phyloP scores from a whole-genome alignment of 2,329 filamentous ascomycete genomes.

The Arachnopeziza araneosa region DNA sequence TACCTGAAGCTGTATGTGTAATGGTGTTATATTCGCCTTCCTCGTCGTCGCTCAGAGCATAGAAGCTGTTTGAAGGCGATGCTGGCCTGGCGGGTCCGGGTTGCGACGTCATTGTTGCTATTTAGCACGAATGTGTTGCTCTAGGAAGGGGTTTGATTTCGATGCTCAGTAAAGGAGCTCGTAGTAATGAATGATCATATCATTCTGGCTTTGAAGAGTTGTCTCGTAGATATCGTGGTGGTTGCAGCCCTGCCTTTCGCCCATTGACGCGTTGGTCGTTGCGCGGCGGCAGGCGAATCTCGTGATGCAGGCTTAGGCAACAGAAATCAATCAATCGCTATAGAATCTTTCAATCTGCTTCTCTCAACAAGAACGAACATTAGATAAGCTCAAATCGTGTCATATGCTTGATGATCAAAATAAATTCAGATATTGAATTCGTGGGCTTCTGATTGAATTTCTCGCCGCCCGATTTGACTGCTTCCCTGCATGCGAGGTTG shows the following conservation, averaged over 20 bases:
- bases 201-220: neutral
- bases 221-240: neutral
- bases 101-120: conserved; percentile 27
- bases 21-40: conserved; percentile 95
- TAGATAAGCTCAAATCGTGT: no score
- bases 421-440: no score
- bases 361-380: no score
- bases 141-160: neutral
- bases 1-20: conserved; percentile 67
- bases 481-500: no score
- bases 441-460: no score
- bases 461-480: no score
- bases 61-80: conserved; percentile 84
- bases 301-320: neutral
- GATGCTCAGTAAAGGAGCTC: neutral
- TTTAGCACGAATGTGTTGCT: neutral
- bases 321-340: neutral
- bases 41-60: conserved; percentile 93
- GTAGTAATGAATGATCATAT: neutral
- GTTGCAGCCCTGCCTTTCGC: neutral
- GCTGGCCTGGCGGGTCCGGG: conserved; percentile 33
- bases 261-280: neutral
- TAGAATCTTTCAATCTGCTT: no score
- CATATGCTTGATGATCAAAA: no score
- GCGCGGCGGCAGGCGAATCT: neutral